These are phyloP conservation scores for Neurospora sp. DNA, from an alignment of 495 filamentous ascomycete genomes.

Conservation along the genomic window DNA sequence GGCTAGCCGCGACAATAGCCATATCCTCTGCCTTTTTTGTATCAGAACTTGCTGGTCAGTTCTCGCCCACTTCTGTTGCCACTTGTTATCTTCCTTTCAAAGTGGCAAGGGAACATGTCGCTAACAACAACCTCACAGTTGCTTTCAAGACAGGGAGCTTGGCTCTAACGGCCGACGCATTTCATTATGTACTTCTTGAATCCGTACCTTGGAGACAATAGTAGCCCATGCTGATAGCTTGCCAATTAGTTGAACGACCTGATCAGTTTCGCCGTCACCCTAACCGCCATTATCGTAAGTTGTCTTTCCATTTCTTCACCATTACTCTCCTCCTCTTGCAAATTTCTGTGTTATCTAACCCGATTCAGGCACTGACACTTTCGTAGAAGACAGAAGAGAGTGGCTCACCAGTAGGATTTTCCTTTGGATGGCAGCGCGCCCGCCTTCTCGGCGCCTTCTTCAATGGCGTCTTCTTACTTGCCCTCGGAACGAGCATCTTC, in stretches of 20 bases:
- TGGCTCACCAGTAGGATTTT: conserved; percentile 30
- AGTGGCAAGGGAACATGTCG: not conserved
- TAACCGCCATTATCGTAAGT: conserved; percentile 69
- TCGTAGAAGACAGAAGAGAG: conserved; percentile 33
- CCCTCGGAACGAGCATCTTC: conserved; percentile 84
- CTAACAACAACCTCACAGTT: conserved; percentile 26
- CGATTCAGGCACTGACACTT: not conserved
- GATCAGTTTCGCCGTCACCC: conserved; percentile 70
- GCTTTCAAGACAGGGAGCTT: conserved; percentile 82
- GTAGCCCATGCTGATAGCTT: not conserved
- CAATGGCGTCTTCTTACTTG: conserved; percentile 91
- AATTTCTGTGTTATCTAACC: not conserved
- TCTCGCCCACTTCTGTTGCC: not conserved
- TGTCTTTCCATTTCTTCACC: not conserved
- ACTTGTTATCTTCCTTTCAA: not conserved
- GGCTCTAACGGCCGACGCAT: conserved; percentile 86
- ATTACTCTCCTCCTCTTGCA: conserved; percentile 4
- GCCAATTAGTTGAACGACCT: conserved; percentile 72
- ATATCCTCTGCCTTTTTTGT: conserved; percentile 81
- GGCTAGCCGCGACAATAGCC: conserved; percentile 67
- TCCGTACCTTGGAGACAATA: not conserved
- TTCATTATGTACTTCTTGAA: conserved; percentile 67
- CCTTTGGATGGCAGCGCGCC: conserved; percentile 77
- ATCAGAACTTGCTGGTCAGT: conserved; percentile 59
- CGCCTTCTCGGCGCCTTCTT: conserved; percentile 87